phyloP scores from a whole-genome alignment of 1,284 basidiomycete species.

The Exobasidium rhododendri region DNA sequence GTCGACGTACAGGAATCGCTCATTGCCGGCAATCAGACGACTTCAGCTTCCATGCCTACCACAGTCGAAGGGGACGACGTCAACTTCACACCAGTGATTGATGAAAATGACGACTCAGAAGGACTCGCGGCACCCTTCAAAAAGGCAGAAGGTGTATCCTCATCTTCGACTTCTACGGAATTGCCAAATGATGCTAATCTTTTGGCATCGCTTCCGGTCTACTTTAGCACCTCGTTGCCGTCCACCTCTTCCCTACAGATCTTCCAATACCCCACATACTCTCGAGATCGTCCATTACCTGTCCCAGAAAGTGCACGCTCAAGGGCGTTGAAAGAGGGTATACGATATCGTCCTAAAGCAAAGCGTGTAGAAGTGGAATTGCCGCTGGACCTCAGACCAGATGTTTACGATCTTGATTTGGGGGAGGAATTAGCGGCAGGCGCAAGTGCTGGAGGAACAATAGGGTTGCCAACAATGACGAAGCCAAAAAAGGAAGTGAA shows the following conservation, averaged over 20 bases:
- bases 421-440: constrained; percentile 38
- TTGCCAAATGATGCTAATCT: constrained; percentile 18
- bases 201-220: constrained; percentile 50
- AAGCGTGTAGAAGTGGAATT: constrained; percentile 51
- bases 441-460: constrained; percentile 16
- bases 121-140: not conserved
- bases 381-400: constrained; percentile 45
- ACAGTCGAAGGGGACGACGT: not conserved
- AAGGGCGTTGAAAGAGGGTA: constrained; percentile 38
- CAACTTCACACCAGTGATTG: not conserved
- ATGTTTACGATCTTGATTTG: constrained; percentile 46
- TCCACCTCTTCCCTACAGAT: constrained; percentile 34
- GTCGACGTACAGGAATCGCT: not conserved
- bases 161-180: not conserved
- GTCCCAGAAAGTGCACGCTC: constrained; percentile 44
- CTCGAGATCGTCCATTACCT: constrained; percentile 40
- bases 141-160: not conserved
- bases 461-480: constrained; percentile 10
- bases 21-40: not conserved
- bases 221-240: constrained; percentile 42
- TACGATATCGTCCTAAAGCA: constrained; percentile 45
- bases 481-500: constrained; percentile 21
- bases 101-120: not conserved
- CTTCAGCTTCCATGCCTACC: not conserved
- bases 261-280: constrained; percentile 52